A percentile compares a stretch with the other conserved stretches of the same genome.
phyloP scores from a whole-genome alignment of 2,329 filamentous ascomycete genomes.

The Cytospora leucostoma region DNA sequence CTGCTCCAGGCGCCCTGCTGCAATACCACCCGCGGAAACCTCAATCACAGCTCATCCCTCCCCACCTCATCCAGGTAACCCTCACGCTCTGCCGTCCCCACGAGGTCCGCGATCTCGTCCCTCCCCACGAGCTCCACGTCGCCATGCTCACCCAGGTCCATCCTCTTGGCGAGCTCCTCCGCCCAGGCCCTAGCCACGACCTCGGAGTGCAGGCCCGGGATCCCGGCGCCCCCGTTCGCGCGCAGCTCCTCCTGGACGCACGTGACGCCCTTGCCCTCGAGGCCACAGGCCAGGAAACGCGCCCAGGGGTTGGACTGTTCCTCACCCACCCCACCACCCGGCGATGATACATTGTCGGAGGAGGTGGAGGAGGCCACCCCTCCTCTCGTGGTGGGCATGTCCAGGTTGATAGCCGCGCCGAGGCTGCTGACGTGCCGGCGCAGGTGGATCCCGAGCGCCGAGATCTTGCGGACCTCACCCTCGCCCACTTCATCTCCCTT shows the following conservation, averaged over 20 bases:
- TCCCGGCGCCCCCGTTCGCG: constrained; percentile 16
- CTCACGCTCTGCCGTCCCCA: constrained; percentile 7
- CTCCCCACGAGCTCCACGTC: constrained; percentile 14
- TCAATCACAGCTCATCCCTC: constrained; percentile 18
- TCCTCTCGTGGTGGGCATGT: constrained; percentile 51
- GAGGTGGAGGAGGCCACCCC: background rate
- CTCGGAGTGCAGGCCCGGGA: constrained; percentile 21
- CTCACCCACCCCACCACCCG: constrained; percentile 54
- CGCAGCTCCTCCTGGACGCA: constrained; percentile 62
- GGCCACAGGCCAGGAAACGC: constrained; percentile 86
- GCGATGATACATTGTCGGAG: background rate
- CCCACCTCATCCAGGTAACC: constrained; percentile 16
- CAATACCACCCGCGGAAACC: background rate
- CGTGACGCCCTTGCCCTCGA: constrained; percentile 78
- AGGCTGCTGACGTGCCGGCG: constrained; percentile 80
- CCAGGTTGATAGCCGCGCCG: constrained; percentile 80
- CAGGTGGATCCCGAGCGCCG: constrained; percentile 89
- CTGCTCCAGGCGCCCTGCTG: background rate
- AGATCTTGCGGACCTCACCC: constrained; percentile 68
- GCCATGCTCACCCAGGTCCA: constrained; percentile 9
- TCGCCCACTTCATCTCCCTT: background rate
- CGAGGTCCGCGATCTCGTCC: constrained; percentile 20
- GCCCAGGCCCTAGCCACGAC: constrained; percentile 25
- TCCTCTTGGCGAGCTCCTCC: constrained; percentile 25
- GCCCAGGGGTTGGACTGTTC: constrained; percentile 52